These are phyloP conservation scores for Aspergillus melleus DNA, from an alignment of 2,329 filamentous ascomycete genomes.

Conservation along the genomic window DNA sequence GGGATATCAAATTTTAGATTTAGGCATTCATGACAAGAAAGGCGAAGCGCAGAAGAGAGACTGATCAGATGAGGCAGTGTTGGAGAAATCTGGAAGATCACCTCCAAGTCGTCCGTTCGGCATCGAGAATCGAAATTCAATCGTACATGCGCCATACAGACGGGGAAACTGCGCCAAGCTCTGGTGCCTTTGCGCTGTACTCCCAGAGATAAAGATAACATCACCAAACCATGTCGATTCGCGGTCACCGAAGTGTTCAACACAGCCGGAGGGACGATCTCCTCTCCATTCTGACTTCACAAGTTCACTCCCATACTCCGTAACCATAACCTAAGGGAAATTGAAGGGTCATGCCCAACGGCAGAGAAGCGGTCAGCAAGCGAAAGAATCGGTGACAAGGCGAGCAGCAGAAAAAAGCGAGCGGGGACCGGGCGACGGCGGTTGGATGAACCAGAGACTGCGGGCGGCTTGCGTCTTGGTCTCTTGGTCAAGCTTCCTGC, in stretches of 20 bases:
- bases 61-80: conserved; percentile 6
- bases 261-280: no score
- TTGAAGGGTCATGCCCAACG: conserved; percentile 10
- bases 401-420: not conserved
- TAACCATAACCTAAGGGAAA: conserved; percentile 2
- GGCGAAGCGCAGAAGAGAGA: conserved; percentile 6
- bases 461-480: conserved; percentile 9
- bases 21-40: conserved; percentile 16
- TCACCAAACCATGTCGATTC: no score
- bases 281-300: not conserved
- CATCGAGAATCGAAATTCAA: no score
- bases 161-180: conserved; percentile 1
- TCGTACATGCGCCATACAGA: not conserved
- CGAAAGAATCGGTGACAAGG: not conserved
- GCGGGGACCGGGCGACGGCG: not conserved
- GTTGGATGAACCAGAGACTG: conserved; percentile 9
- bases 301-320: not conserved
- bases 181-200: not conserved
- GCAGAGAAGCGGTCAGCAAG: conserved; percentile 18
- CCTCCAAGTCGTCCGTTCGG: conserved; percentile 2
- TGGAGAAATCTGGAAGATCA: not conserved
- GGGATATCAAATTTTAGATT: not conserved
- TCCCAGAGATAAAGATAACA: no score
- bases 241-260: not conserved
- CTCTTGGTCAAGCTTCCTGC: conserved; percentile 22